phyloP scores from a whole-genome alignment of 1,139 yeast genomes.

The Debaryomycetaceae sp. region DNA sequence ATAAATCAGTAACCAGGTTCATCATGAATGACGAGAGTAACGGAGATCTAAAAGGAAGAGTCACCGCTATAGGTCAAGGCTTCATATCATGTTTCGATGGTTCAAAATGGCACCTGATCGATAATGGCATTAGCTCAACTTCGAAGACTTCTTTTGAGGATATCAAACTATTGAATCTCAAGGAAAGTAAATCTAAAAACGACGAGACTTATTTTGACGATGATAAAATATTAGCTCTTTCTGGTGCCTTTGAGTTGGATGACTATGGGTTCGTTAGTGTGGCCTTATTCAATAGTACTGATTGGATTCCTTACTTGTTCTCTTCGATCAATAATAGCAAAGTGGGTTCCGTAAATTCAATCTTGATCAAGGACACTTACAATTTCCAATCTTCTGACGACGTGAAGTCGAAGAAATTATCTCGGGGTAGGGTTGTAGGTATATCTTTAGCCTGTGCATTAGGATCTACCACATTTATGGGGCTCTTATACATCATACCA shows the following conservation, averaged over 20 bases:
- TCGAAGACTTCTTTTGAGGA: conserved; percentile 33
- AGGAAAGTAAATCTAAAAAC: conserved; percentile 21
- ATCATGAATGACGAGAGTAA: conserved; percentile 48
- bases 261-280: conserved; percentile 61
- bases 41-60: conserved; percentile 43
- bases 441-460: conserved; percentile 85
- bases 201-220: conserved; percentile 36
- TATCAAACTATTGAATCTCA: conserved; percentile 30
- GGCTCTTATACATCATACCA: conserved; percentile 58
- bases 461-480: conserved; percentile 70
- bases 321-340: conserved; percentile 17
- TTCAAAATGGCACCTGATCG: conserved; percentile 41
- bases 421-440: conserved; percentile 77
- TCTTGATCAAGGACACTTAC: conserved; percentile 36
- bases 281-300: conserved; percentile 65
- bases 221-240: conserved; percentile 50
- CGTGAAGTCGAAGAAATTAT: conserved; percentile 19
- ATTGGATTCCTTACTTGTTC: conserved; percentile 70
- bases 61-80: conserved; percentile 54
- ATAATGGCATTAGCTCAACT: conserved; percentile 30
- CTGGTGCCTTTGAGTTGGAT: conserved; percentile 57
- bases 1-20: conserved; percentile 44
- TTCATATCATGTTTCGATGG: conserved; percentile 52
- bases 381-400: conserved; percentile 40
- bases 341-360: conserved; percentile 31